Base-by-base conservation (phyloP, 495 filamentous ascomycete genomes). In the Amphirosellinia nigrospora region DNA sequence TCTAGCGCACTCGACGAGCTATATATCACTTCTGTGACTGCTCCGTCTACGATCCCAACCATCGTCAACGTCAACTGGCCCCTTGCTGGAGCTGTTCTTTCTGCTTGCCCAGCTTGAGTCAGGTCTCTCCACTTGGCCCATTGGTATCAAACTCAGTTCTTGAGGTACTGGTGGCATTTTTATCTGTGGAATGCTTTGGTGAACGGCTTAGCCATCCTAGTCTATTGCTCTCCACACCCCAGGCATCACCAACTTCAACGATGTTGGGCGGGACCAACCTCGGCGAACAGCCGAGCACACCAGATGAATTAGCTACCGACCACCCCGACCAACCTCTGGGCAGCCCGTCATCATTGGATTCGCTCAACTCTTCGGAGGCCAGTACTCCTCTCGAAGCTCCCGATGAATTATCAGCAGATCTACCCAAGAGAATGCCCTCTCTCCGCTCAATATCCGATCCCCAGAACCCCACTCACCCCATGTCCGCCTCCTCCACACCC, bases 401-500 rank as follows among this genome's bases (percentile, higher is more conserved):
- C 23, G 80, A 73, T 67, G 75, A 81, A 50, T 46, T 74, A 71
- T 71, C 77, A 65, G 45, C 52, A 64, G 80, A 82, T 7, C 38
- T 46, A 23, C 80, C 81, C 19, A 82, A 80, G 69, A 80, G 86
- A 73, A 73, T 89, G 52, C 86, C 86, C 38, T 87, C 87, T 5
- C 70, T 90, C 41, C 83, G 86, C 68, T 84, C 86, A 8, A 78
- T 87, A 28, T 86, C 86, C 66, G 89, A 90, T 65, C 79, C 83
- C 3, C 86, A 86, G 34, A 75, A 79, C 30, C 67, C 78, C 2
- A 78, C 79, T 8, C 82, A 82, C 52, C 71, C 69, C 39, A 92
- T 96, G 85, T 91, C 85, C 64, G 80, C 91, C 3, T 92, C 90
- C 23, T 95, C 94, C 23, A 93, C 90, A 61, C 92, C 92, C 64